Base-by-base conservation (phyloP, 371 early-diverging fungal species). In the Mucor irregularis region DNA sequence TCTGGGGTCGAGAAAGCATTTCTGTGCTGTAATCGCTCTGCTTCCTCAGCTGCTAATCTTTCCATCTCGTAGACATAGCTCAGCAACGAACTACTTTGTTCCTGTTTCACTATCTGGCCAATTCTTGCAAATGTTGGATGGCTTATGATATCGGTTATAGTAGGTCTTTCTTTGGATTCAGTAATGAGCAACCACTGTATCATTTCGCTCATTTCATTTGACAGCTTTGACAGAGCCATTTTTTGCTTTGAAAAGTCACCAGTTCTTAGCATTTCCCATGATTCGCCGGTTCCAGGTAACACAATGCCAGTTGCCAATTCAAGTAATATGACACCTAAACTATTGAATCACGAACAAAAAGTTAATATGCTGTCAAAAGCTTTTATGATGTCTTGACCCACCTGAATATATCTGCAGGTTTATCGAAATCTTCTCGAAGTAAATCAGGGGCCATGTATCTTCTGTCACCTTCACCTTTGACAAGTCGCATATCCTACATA, bases 371-470 rank as follows among this genome's bases (percentile, higher is more conserved):
- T 8, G 1, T 24, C 10, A 5, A 7, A 24, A 11, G n/a, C n/a
- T n/a, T n/a, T n/a, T 25, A 25, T 24, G 14, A 16, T 31, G 5
- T 44, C 25, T 16, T 31, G 9, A 17, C 44, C 49, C 69, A 85
- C 88, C 87, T 94, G 56, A 94, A 99, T 19, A 99, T 80, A 62
- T 99, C 99, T 2, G 93, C 94, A 2, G 91, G 81, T 37, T 84
- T 85, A 61, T 85, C 84, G 69, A 87, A 93, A 8, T 71, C 62
- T 47, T 90, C 92, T 38, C 77, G 60, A 46, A 98, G 66, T 16
- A 96, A 69, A 69, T 99, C 99, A 1, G 94, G 95, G 2, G 98
- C 97, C 81, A 99, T 86, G 57, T 99, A 99, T 31, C 81, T 81
- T 58, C 96, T 86, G 76, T 99, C 99, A 1, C 99, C 99, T 70